These are phyloP conservation scores for Phlebopus sp. DNA, from an alignment of 1,284 basidiomycete species.

Conservation along the genomic window DNA sequence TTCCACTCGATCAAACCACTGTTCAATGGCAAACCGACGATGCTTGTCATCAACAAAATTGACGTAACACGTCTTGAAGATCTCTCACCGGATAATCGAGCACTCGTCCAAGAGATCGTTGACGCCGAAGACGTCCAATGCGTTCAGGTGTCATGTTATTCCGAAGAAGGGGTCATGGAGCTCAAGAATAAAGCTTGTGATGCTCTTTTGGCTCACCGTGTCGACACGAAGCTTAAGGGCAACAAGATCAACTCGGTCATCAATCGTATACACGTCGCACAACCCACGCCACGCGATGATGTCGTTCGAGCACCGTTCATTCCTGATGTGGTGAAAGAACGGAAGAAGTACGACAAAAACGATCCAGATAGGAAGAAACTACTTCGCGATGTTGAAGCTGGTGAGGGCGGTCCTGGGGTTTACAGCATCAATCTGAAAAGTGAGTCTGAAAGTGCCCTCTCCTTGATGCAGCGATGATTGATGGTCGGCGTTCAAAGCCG, in stretches of 20 bases:
- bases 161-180: slow-evolving; percentile 94
- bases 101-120: slow-evolving; percentile 84
- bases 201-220: slow-evolving; percentile 86
- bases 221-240: slow-evolving; percentile 91
- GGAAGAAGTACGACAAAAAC: slow-evolving; percentile 83
- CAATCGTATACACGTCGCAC: slow-evolving; percentile 92
- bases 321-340: slow-evolving; percentile 73
- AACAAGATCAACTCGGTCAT: slow-evolving; percentile 87
- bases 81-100: slow-evolving; percentile 68
- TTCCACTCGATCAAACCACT: slow-evolving; percentile 98
- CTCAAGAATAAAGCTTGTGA: slow-evolving; percentile 93
- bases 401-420: slow-evolving; percentile 85
- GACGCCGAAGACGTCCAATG: slow-evolving; percentile 66
- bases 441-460: slow-evolving; percentile 35
- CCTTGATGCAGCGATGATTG: background rate
- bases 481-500: slow-evolving; percentile 51
- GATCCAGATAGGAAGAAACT: slow-evolving; percentile 74
- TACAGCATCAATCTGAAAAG: slow-evolving; percentile 89
- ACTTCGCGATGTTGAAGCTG: slow-evolving; percentile 77
- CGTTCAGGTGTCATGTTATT: slow-evolving; percentile 87
- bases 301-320: slow-evolving; percentile 83
- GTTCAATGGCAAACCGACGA: slow-evolving; percentile 86
- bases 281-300: slow-evolving; percentile 85
- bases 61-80: slow-evolving; percentile 87
- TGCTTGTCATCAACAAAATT: slow-evolving; percentile 95